phyloP scores from a whole-genome alignment of 768 basidiomycete genomes.

The Lactarius quietus region DNA sequence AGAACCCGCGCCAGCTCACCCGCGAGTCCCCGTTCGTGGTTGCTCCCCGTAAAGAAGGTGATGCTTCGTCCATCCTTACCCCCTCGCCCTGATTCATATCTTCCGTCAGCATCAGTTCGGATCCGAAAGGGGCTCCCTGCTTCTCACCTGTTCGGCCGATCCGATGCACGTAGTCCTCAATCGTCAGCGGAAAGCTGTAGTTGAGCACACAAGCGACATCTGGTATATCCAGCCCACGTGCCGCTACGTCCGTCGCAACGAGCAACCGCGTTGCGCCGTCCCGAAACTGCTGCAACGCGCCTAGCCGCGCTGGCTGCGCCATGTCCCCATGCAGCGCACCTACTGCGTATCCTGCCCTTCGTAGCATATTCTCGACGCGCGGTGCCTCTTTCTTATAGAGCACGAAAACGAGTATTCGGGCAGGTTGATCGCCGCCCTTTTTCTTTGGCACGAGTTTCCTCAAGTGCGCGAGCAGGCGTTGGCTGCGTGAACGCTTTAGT shows the following conservation, averaged over 20 bases:
- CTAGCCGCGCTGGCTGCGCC: constrained; percentile 78
- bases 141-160: constrained; percentile 86
- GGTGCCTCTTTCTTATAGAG: constrained; percentile 97
- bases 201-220: constrained; percentile 93
- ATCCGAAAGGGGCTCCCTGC: constrained; percentile 18
- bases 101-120: constrained; percentile 1
- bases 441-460: constrained; percentile 58
- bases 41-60: constrained; percentile 95
- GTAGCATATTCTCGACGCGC: constrained; percentile 79
- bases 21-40: constrained; percentile 80
- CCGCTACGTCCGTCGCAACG: constrained; percentile 97
- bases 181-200: constrained; percentile 96
- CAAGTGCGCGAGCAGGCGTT: constrained; percentile 57
- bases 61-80: constrained; percentile 88
- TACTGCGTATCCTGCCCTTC: constrained; percentile 70
- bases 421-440: constrained; percentile 48
- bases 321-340: constrained; percentile 89
- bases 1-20: constrained; percentile 92
- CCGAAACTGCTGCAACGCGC: constrained; percentile 84
- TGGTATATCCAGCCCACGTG: constrained; percentile 95
- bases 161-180: constrained; percentile 90
- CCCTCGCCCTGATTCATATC: constrained; percentile 63
- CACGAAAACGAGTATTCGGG: constrained; percentile 87
- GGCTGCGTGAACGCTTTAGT: constrained; percentile 37
- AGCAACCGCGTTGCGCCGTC: constrained; percentile 73